Conservation (phyloP, 2,329 filamentous ascomycete species). For the Myriosclerotinia duriaeana region DNA sequence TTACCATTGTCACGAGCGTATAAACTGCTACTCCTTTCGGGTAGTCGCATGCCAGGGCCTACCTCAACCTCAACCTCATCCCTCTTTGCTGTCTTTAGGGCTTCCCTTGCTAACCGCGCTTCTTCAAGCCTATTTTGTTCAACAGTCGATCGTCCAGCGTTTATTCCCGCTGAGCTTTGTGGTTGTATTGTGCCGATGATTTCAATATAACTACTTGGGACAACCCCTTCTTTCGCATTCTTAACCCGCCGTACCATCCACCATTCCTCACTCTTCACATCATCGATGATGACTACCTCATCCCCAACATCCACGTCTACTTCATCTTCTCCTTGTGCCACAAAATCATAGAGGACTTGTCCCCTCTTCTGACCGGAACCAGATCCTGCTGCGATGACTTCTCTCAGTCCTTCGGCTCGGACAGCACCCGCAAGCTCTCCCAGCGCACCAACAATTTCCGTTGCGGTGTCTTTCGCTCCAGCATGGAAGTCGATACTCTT, state of each 20-base stretch:
- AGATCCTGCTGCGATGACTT: conserved; percentile 79
- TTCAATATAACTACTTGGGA: conserved; percentile 95
- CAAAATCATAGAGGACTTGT: conserved; percentile 88
- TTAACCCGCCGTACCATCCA: conserved; percentile 91
- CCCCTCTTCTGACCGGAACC: conserved; percentile 75
- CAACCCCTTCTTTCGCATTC: conserved; percentile 92
- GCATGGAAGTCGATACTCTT: conserved; percentile 97
- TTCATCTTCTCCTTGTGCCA: conserved; percentile 94
- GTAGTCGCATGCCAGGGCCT: conserved; percentile 73
- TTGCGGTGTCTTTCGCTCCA: conserved; percentile 92
- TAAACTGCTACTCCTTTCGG: conserved; percentile 77
- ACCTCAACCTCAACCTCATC: conserved; percentile 71
- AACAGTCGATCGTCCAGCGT: conserved; percentile 64
- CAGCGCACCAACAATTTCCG: conserved; percentile 84
- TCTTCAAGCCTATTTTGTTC: conserved; percentile 80
- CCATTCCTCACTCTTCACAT: conserved; percentile 94
- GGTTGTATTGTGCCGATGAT: conserved; percentile 66
- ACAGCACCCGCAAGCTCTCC: conserved; percentile 87
- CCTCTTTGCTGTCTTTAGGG: conserved; percentile 59
- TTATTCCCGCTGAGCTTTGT: conserved; percentile 53
- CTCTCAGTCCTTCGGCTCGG: conserved; percentile 77
- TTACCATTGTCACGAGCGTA: conserved; percentile 64
- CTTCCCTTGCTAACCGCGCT: conserved; percentile 77
- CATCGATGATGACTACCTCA: conserved; percentile 86
- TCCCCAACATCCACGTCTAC: conserved; percentile 88